Base-by-base conservation (phyloP, 1,139 yeast species). In the Protomyces pachydermus region DNA sequence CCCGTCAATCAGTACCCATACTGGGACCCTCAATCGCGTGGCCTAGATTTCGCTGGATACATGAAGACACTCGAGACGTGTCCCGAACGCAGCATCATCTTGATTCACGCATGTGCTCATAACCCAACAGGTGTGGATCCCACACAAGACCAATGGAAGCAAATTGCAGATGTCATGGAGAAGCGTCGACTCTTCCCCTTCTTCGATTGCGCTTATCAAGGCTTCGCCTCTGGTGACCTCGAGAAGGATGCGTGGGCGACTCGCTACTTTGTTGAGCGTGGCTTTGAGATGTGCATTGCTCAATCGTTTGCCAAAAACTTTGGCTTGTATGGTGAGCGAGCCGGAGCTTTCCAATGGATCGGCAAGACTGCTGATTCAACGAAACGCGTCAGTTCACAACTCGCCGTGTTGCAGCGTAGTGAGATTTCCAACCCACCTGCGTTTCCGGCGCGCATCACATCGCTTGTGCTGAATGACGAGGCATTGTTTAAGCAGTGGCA, bases 121-220 rank as follows among this genome's bases (percentile, higher is more conserved):
- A 91, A 91, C 77, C 98, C 98, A 50, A 91, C 97, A 14, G 98
- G 97, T 37, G 84, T 91, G 68, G 98, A 91, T 74, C 95, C 95
- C 67, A 81, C 88, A 12, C 76, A 76, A 60, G 87, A 85, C 60
- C 91, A 91, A 74, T 91, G 97, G 97, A 78, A 78, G 67, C 75
- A 81, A 71, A 87, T 91, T 61, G 80, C 86, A 68, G 82, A 83
- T 60, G 83, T 86, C 34, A 74, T 88, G 56, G 77, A 82, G 67
- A 77, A 79, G 70, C 82, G 84, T 72, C 76, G 80, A 45, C 80
- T 89, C 71, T 80, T 87, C 72, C 91, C 96, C 12, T 79, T 91
- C 71, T 82, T 91, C 68, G 98, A 91, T 78, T 84, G 88, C 80
- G 98, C 98, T 1, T 91, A 91, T 78, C 97, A 90, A 75, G 98